Base-by-base conservation (phyloP, 2,329 filamentous ascomycete genomes). In the Aspergillus neoniger region DNA sequence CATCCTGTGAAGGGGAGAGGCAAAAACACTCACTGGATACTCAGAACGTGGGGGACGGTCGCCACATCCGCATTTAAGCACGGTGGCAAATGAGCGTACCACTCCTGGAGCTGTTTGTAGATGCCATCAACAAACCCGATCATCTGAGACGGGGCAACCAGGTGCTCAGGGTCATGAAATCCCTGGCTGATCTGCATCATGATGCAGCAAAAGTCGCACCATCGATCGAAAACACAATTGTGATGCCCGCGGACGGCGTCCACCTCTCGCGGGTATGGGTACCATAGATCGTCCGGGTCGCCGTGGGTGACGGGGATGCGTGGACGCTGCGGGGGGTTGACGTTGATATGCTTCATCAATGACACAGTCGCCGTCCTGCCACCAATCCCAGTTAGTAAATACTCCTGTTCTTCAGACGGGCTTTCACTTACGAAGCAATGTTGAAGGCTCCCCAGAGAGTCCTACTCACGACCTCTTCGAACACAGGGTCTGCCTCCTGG, bases 21-120 rank as follows among this genome's bases (percentile, higher is more conserved):
- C n/a, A n/a, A 61, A 12, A 4, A 12, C 8, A 60, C 71, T 63
- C 55, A 74, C 72, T 73, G 69, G 2, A 74, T 54, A 19, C 62
- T 62, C 5, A 74, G 54, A 14, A 71, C 55, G 61, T 71, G 68
- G 2, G 71, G 72, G 15, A 70, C 65, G 0, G 61, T 36, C 8
- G 60, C 65, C 5, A 61, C 60, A 25, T 70, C 63, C 8, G 61
- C 49, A 4, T 61, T 59, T 23, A 74, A 62, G 36, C 72, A 74
- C 4, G 61, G 62, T 1, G 71, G 69, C 8, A 73, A 55, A 38
- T 63, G 64, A 3, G 60, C 61, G 53, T 70, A 65, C 69, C 72
- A 74, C 19, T 55, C 60, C 44, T 66, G 57, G 23, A 73, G 57
- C 38, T 67, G 63, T 9, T 51, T 51, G 55, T 70, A 66, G 23